Base-by-base conservation (phyloP, 257 asterid species). In the Solanum medicagineum region DNA sequence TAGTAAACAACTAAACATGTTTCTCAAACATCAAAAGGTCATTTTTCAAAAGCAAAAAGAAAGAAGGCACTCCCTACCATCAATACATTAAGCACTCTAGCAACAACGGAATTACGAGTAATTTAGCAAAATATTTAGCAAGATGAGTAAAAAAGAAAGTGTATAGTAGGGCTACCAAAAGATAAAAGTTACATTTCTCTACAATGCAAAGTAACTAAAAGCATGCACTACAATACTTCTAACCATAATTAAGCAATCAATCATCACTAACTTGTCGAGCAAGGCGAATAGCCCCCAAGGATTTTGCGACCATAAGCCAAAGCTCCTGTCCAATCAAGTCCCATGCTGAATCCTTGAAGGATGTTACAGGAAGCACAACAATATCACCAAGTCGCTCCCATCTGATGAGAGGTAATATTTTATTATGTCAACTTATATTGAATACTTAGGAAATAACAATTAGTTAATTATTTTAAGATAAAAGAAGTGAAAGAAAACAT, bases 321-420 rank as follows among this genome's bases (percentile, higher is more conserved):
- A 95, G 93, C 86, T 95, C 97, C 87, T 88, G 92, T 24, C 89
- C 93, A 82, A 97, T 86, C 53, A 89, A 87, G 81, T 89, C 93
- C 99, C 99, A 97, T 7, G 85, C 88, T 75, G 92, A 94, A 86
- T 92, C 98, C 84, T 86, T 89, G 90, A 97, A 95, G 74, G 98
- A 94, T 51, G 89, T 88, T 62, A 85, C 87, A 73, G 99, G 99
- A 83, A 97, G 98, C 86, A 97, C 98, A 75, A 87, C 79, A 77
- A 97, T 89, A 88, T 94, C 98, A 68, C 99, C 98, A 51, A 97
- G 92, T 42, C 96, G 93, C 87, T 97, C 98, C 99, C 99, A 97
- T 89, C 99, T 97, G 91, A 89, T 47, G 85, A 85, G 77, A 80
- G 1, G 13, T 85, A 49, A 83, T 29, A 70, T 65, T 73, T 83